Evolutionary conservation across 2,329 filamentous ascomycete genomes (phyloP), one percentile per base, ranked within the genome.

Genomic region (Nectriaceae sp.): DNA sequence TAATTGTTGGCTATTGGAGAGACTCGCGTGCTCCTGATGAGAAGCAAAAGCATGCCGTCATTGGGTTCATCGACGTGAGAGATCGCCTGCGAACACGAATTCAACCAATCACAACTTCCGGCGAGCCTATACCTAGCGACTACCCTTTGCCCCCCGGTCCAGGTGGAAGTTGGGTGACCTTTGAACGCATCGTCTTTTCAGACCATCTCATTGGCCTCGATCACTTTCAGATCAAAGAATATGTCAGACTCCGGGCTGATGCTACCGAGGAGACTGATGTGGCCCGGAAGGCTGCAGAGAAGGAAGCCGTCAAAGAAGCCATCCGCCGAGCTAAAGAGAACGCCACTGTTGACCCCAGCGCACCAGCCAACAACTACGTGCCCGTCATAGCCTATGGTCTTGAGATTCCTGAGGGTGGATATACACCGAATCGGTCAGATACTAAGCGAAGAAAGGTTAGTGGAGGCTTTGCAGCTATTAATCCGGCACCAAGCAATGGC

Each of bases 161-260:
- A 2, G 82, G 82, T 19, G 82, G 80, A 44, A 84, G 80, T 61
- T 85, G 82, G 82, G 80, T 85, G 20, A 84, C 81, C 0, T 85
- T 85, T 55, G 78, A 83, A 48, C 73, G 79, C 18, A 74, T 85
- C 22, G 75, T 83, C 19, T 85, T 85, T 57, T 76, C 79, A 3
- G 64, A 75, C 6, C 80, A 84, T 48, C 75, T 86, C 0, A 69
- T 79, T 13, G 75, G 75, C 3, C 67, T 84, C 4, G 76, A 80
- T 43, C 76, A 84, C 40, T 73, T 77, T 21, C 75, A 83, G 24
- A 65, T 86, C 24, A 85, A 85, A 57, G 82, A 85, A 58, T 86
- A 82, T 48, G 81, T 85, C 42, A 80, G 80, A 53, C 66, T 84
- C 21, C 75, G 79, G 4, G 65, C 70, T 2, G 75, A 76, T 2